phyloP scores from a whole-genome alignment of 2,329 filamentous ascomycete genomes.

The Capronia coronata region DNA sequence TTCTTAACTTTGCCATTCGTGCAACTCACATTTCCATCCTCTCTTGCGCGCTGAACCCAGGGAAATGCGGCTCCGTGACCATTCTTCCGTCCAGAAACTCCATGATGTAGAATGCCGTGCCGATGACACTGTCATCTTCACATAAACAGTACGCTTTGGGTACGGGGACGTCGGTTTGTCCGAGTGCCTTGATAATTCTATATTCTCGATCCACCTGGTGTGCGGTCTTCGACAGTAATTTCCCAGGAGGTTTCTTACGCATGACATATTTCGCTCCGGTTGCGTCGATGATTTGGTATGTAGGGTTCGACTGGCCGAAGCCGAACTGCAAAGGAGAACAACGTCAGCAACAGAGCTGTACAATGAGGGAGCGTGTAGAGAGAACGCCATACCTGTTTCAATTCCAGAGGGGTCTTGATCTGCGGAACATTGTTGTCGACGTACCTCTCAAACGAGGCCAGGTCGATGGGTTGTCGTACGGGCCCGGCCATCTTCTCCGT shows the following conservation, averaged over 20 bases:
- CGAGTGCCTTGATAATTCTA: conserved; percentile 77
- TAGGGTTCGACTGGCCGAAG: conserved; percentile 95
- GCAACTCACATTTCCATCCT: conserved; percentile 61
- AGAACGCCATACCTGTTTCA: conserved; percentile 96
- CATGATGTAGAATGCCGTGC: conserved; percentile 97
- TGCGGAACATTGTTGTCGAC: conserved; percentile 70
- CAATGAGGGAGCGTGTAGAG: neutral
- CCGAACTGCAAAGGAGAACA: conserved; percentile 60
- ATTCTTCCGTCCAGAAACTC: conserved; percentile 89
- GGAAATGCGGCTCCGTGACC: conserved; percentile 80
- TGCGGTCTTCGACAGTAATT: conserved; percentile 84
- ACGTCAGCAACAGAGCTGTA: neutral
- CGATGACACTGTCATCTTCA: conserved; percentile 71
- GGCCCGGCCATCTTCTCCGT: conserved; percentile 61
- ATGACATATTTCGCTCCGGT: conserved; percentile 71
- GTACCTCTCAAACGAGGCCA: conserved; percentile 71
- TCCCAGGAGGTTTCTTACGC: conserved; percentile 96
- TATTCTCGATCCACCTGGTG: conserved; percentile 97
- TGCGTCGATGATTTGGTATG: conserved; percentile 77
- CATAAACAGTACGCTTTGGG: conserved; percentile 79
- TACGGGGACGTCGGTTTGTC: conserved; percentile 73
- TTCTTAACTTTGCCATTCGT: neutral
- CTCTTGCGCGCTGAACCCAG: conserved; percentile 61
- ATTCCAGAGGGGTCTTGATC: conserved; percentile 72
- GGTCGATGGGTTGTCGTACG: conserved; percentile 84